phyloP scores from a whole-genome alignment of 257 asterid species.

The Jaltomata sinuosa region DNA sequence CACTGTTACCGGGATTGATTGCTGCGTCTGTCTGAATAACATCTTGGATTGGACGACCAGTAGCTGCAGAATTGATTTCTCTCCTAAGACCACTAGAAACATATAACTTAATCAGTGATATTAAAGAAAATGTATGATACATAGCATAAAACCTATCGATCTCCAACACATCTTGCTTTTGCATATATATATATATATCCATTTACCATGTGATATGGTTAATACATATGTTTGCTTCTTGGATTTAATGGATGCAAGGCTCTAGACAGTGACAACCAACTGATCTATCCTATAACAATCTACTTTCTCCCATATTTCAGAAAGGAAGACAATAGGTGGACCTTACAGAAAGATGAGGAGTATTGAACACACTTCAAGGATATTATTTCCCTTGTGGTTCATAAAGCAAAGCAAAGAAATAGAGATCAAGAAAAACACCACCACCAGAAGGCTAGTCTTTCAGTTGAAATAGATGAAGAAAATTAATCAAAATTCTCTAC shows the following conservation, averaged over 20 bases:
- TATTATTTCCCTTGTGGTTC: background rate
- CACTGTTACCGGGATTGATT: constrained; percentile 97
- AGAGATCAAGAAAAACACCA: background rate
- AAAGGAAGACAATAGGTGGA: background rate
- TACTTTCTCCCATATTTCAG: background rate
- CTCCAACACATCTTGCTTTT: background rate
- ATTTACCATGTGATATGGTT: background rate
- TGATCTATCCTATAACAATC: background rate
- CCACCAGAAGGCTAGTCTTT: background rate
- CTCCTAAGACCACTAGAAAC: constrained; percentile 78
- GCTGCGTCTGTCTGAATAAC: constrained; percentile 99
- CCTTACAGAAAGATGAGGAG: background rate
- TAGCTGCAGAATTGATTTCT: constrained; percentile 96
- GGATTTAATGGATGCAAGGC: background rate
- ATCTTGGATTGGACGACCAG: constrained; percentile 98
- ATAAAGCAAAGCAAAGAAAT: background rate
- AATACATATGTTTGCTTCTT: background rate
- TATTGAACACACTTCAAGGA: background rate
- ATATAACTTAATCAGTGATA: background rate
- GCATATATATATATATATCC: background rate
- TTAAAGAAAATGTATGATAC: background rate
- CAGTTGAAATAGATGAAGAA: background rate
- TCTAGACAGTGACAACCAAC: background rate
- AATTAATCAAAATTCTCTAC: background rate
- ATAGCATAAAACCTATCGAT: background rate